phyloP scores from a whole-genome alignment of 495 filamentous ascomycete species.

The Cladorrhinum samala region DNA sequence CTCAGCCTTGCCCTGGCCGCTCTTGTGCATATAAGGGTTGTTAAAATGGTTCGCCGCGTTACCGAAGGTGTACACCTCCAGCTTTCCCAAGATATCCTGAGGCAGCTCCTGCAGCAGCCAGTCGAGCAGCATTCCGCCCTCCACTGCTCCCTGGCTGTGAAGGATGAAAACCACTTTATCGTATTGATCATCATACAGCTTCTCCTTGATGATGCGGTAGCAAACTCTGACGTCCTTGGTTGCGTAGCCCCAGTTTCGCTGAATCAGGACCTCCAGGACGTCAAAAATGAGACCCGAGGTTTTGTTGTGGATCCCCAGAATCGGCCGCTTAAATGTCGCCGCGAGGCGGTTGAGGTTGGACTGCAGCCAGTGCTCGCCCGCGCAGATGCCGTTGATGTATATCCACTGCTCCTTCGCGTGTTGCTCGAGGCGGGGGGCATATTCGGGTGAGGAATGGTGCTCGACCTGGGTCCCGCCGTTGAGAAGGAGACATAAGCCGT shows the following conservation, averaged over 20 bases:
- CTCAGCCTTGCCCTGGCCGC: conserved; percentile 16
- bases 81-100: conserved; percentile 55
- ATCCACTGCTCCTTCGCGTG: conserved; percentile 63
- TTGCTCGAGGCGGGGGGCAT: conserved; percentile 35
- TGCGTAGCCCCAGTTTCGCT: conserved; percentile 62
- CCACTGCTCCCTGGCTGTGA: conserved; percentile 79
- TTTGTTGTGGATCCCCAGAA: conserved; percentile 78
- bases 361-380: conserved; percentile 55
- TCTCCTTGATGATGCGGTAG: conserved; percentile 52
- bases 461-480: conserved; percentile 38
- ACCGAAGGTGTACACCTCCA: conserved; percentile 85
- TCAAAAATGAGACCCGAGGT: conserved; percentile 39
- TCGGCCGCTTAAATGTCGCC: conserved; percentile 64
- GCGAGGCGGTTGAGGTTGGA: conserved; percentile 66
- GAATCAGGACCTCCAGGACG: neutral
- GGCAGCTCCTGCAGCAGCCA: conserved; percentile 73
- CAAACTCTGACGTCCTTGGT: conserved; percentile 60
- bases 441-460: conserved; percentile 38
- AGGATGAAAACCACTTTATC: conserved; percentile 71
- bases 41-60: conserved; percentile 85
- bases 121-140: conserved; percentile 68
- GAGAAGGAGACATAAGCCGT: conserved; percentile 42
- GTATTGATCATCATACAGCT: conserved; percentile 51
- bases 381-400: conserved; percentile 65
- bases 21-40: conserved; percentile 53